Conservation (phyloP, 805 yeast genomes). For the Priceomyces melissophilus region DNA sequence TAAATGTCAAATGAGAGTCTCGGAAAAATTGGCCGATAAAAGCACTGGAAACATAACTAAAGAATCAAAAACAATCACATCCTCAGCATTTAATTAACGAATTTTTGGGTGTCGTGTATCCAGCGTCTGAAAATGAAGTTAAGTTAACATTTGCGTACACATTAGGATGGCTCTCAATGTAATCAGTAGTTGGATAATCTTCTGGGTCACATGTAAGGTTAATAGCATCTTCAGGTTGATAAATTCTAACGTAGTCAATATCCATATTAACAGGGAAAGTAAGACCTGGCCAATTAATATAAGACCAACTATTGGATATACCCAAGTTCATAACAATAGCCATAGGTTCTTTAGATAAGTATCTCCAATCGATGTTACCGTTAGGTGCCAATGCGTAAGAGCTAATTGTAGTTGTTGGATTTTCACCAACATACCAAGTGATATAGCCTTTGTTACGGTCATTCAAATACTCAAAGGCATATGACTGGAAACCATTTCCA, state of each 20-base stretch:
- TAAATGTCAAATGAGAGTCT: too few species aligned
- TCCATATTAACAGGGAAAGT: slow-evolving; percentile 34
- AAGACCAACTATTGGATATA: slow-evolving; percentile 39
- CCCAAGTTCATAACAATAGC: slow-evolving; percentile 37
- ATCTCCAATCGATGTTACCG: slow-evolving; percentile 36
- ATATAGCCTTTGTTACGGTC: slow-evolving; percentile 13
- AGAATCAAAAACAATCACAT: too few species aligned
- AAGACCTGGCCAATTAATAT: slow-evolving; percentile 33
- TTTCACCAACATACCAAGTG: slow-evolving; percentile 13
- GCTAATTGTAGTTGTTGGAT: slow-evolving; percentile 43
- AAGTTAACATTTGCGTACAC: slow-evolving; percentile 69
- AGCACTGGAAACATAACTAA: too few species aligned
- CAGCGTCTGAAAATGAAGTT: slow-evolving; percentile 75
- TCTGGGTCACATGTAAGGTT: slow-evolving; percentile 81
- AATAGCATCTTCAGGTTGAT: slow-evolving; percentile 69
- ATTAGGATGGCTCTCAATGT: slow-evolving; percentile 64
- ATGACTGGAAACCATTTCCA: slow-evolving; percentile 58
- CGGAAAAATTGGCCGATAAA: too few species aligned
- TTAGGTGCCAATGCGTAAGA: slow-evolving; percentile 42
- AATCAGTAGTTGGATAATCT: slow-evolving; percentile 81
- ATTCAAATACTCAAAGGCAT: slow-evolving; percentile 39
- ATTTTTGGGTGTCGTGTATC: slow-evolving; percentile 49
- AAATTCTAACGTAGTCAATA: slow-evolving; percentile 45
- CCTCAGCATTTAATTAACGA: slow-evolving; percentile 13
- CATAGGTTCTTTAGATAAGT: slow-evolving; percentile 38